Percentiles rank a stretch among this genome's conserved stretches.
Conservation (phyloP, 768 basidiomycete genomes). For the Macrolepiota fuliginosa region DNA sequence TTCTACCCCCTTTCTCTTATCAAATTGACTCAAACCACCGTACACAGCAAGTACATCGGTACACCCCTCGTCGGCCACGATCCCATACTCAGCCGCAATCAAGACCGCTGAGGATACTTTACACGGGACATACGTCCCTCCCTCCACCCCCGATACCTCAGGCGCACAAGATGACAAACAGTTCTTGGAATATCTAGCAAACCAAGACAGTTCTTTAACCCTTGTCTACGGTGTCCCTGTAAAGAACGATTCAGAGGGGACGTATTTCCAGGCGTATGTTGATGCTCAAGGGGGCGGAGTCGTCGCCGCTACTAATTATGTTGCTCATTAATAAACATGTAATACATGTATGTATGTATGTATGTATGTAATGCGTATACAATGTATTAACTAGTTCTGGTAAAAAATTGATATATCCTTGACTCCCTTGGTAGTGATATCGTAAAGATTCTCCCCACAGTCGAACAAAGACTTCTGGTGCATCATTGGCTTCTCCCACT, state of each 20-base stretch:
- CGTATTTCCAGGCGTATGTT: constrained; percentile 56
- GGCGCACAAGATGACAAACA: constrained; percentile 4
- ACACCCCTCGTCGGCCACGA: not conserved
- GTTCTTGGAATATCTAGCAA: constrained; percentile 36
- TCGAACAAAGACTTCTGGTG: not conserved
- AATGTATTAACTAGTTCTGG: not conserved
- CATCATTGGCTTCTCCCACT: not conserved
- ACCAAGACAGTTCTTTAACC: constrained; percentile 32
- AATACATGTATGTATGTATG: too few species aligned
- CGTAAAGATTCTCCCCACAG: not conserved
- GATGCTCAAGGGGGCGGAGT: constrained; percentile 50
- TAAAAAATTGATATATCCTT: not conserved
- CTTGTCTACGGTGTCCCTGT: constrained; percentile 39
- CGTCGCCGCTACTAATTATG: constrained; percentile 44
- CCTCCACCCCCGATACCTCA: constrained; percentile 14
- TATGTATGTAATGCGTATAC: too few species aligned
- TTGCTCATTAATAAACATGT: not conserved
- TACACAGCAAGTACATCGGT: constrained; percentile 2
- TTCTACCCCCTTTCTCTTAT: not conserved
- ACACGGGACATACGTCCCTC: constrained; percentile 2
- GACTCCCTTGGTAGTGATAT: not conserved
- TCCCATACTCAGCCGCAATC: constrained; percentile 2
- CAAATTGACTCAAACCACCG: not conserved
- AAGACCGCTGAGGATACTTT: constrained; percentile 6
- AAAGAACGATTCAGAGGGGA: constrained; percentile 29